Base-by-base conservation (phyloP, 2,329 filamentous ascomycete genomes). In the Parafenestella ontariensis region DNA sequence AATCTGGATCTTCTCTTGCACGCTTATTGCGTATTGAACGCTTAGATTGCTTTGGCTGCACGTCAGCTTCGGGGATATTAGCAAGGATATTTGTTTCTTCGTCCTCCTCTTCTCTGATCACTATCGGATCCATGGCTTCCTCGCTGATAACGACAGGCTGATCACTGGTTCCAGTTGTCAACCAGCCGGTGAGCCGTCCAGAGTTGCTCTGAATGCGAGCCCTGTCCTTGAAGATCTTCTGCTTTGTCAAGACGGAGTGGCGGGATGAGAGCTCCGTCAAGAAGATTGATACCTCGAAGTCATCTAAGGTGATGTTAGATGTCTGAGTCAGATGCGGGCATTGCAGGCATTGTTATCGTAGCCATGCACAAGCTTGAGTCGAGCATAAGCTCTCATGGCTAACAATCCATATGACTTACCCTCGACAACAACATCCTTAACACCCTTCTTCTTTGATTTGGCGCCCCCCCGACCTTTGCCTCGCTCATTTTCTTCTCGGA, bases 261-360 rank as follows among this genome's bases (percentile, higher is more conserved):
- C 92, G 87, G 34, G 89, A 93, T 46, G 86, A 88, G 7, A 89
- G 90, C 74, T 96, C 91, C 41, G 91, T 96, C 62, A 99, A 81
- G 77, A 97, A 98, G 61, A 99, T 90, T 33, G 92, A 91, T 13
- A 97, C 92, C 72, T 98, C 92, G 71, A 97, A 99, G 64, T 96
- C 94, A 76, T 97, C 94, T 95, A 66, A 49, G 56, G n/a, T 33
- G 26, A 31, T 36, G 39, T 65, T 45, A 65, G 53, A 33, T 34
- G 49, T 62, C 47, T 58, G 54, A 54, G 49, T 62, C 43, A 61
- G 57, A 55, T 13, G 41, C 9, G 17, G 18, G 39, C 21, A n/a
- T 5, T 39, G 43, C 41, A 65, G 62, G 24, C 8, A 45, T 47
- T 24, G 15, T 10, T 29, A 20, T 18, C 24, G 11, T 37, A 15